These are phyloP conservation scores for Coelastrella sp. DNA, from an alignment of 139 green algal genomes.

Conservation along the genomic window DNA sequence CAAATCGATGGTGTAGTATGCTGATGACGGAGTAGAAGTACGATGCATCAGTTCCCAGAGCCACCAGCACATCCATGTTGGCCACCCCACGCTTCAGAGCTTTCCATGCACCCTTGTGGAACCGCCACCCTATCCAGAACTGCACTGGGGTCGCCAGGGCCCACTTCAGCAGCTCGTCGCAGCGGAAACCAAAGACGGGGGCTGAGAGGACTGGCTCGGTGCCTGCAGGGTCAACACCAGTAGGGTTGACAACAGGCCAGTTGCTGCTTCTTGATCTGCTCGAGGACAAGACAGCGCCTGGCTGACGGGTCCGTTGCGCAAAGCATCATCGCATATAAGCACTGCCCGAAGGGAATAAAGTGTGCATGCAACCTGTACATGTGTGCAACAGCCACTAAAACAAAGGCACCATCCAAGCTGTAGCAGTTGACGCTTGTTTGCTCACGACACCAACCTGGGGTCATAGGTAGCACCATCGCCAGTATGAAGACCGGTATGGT, in stretches of 20 bases:
- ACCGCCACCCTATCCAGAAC: slow-evolving; percentile 94
- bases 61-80: slow-evolving; percentile 99
- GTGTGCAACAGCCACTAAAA: neutral
- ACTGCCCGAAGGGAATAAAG: neutral
- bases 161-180: slow-evolving; percentile 88
- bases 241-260: neutral
- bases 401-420: too few relatives aligned
- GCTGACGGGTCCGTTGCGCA: too few relatives aligned
- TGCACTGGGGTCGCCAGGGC: slow-evolving; percentile 91
- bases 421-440: neutral
- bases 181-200: slow-evolving; percentile 78
- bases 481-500: slow-evolving; percentile 93
- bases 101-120: slow-evolving; percentile 90
- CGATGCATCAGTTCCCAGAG: slow-evolving; percentile 92
- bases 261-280: neutral
- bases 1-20: slow-evolving; percentile 84
- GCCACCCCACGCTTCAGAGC: slow-evolving; percentile 73
- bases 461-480: slow-evolving; percentile 86
- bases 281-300: too few relatives aligned
- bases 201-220: neutral
- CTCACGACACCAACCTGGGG: neutral
- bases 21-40: slow-evolving; percentile 93
- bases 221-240: neutral
- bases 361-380: neutral
- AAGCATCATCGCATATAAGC: too few relatives aligned